A percentile compares a stretch with the other conserved stretches of the same genome.
Conservation (phyloP, 1,284 basidiomycete species). For the Bondarzewia mesenterica region DNA sequence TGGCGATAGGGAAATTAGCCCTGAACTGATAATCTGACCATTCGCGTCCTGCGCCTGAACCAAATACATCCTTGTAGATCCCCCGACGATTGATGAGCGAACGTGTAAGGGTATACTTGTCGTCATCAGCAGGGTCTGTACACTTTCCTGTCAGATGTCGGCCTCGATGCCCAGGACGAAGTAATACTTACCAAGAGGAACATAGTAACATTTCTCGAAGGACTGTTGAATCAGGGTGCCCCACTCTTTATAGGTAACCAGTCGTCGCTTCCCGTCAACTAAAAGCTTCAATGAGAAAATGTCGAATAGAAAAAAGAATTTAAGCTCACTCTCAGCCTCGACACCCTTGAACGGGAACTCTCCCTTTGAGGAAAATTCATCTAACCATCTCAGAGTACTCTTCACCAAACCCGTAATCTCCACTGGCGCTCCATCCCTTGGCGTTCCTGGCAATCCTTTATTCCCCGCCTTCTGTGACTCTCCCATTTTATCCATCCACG, state of each 20-base stretch:
- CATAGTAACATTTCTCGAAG: constrained; percentile 89
- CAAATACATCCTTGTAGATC: constrained; percentile 98
- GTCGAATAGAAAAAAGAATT: neutral
- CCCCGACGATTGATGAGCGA: constrained; percentile 82
- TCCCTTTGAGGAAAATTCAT: constrained; percentile 53
- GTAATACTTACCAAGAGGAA: constrained; percentile 63
- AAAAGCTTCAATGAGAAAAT: neutral
- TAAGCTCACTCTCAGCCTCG: constrained; percentile 62
- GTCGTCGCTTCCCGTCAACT: constrained; percentile 68
- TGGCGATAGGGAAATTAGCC: constrained; percentile 90
- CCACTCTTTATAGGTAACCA: constrained; percentile 92
- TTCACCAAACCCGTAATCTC: constrained; percentile 94
- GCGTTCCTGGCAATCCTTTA: constrained; percentile 90
- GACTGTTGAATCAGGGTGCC: constrained; percentile 73
- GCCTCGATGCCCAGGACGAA: neutral
- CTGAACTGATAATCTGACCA: constrained; percentile 97
- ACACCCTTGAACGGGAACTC: constrained; percentile 92
- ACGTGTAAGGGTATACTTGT: constrained; percentile 64
- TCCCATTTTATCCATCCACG: constrained; percentile 99
- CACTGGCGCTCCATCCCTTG: constrained; percentile 91
- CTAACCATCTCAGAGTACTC: constrained; percentile 89
- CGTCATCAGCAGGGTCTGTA: constrained; percentile 64
- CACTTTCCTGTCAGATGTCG: constrained; percentile 2
- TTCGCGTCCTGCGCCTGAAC: constrained; percentile 78
- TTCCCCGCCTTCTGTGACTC: constrained; percentile 87